Percentiles rank a stretch among this genome's conserved stretches.
Evolutionary conservation across 805 yeast genomes (phyloP).

Genomic region (Saturnispora saitoi): DNA sequence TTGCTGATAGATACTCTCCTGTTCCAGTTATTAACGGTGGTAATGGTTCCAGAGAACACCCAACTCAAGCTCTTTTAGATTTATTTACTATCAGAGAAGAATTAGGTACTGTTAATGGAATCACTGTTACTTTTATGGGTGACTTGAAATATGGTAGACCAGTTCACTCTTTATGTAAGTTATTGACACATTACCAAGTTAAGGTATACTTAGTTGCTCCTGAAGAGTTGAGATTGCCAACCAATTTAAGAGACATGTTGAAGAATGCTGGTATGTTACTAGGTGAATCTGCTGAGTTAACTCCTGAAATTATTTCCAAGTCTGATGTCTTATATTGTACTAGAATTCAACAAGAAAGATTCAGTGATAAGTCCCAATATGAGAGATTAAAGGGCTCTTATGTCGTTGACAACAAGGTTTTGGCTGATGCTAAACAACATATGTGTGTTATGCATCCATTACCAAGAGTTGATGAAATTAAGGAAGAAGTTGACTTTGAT

Average conservation of each 20-base stretch:
- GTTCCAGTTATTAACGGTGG: constrained; percentile 98
- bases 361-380: constrained; percentile 65
- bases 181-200: constrained; percentile 87
- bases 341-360: constrained; percentile 96
- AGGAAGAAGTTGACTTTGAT: constrained; percentile 97
- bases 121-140: constrained; percentile 98
- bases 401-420: constrained; percentile 84
- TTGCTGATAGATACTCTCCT: constrained; percentile 94
- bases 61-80: constrained; percentile 96
- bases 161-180: constrained; percentile 88
- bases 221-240: constrained; percentile 77
- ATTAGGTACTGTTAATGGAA: constrained; percentile 95
- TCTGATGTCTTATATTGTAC: constrained; percentile 97
- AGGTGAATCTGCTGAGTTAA: constrained; percentile 65
- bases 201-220: constrained; percentile 90
- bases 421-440: constrained; percentile 90
- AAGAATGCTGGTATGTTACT: constrained; percentile 58
- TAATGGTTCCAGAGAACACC: constrained; percentile 96
- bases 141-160: constrained; percentile 98
- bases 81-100: constrained; percentile 98
- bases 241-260: constrained; percentile 59
- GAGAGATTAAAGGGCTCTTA: constrained; percentile 84
- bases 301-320: constrained; percentile 76
- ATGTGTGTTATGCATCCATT: constrained; percentile 99
- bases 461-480: constrained; percentile 93